These are phyloP conservation scores for Ceratobasidium sp. DNA, from an alignment of 1,284 basidiomycete species.

Conservation along the genomic window DNA sequence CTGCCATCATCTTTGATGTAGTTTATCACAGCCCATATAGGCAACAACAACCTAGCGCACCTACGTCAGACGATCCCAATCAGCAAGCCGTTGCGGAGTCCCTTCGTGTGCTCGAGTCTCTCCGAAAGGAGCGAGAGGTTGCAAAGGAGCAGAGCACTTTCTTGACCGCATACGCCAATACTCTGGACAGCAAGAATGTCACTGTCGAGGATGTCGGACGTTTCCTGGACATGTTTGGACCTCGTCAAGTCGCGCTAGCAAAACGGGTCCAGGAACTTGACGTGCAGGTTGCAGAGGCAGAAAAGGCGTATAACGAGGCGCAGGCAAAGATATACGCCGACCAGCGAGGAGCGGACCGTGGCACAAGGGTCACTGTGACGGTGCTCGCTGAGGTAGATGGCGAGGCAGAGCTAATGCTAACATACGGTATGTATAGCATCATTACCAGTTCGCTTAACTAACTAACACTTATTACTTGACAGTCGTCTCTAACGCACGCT, in stretches of 20 bases:
- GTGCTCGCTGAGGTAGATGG: constrained; percentile 49
- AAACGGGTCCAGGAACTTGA: constrained; percentile 35
- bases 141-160: constrained; percentile 43
- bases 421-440: constrained; percentile 48
- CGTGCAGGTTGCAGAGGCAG: constrained; percentile 40
- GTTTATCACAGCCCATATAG: constrained; percentile 48
- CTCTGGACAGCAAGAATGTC: constrained; percentile 48
- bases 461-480: neutral
- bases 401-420: constrained; percentile 47
- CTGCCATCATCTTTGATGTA: constrained; percentile 52
- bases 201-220: constrained; percentile 46
- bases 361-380: constrained; percentile 49
- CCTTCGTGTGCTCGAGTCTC: constrained; percentile 34
- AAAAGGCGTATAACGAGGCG: constrained; percentile 43
- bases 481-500: constrained; percentile 52
- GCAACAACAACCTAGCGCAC: neutral
- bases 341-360: constrained; percentile 44
- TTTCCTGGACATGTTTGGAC: constrained; percentile 50
- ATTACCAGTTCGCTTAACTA: neutral
- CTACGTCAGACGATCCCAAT: neutral
- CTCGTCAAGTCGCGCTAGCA: constrained; percentile 45
- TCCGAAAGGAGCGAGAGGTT: constrained; percentile 45
- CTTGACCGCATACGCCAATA: constrained; percentile 48
- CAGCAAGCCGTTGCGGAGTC: constrained; percentile 45
- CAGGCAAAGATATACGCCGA: constrained; percentile 37